A percentile compares a stretch with the other conserved stretches of the same genome.
These are phyloP conservation scores for Coemansia sp. DNA, from an alignment of 192 early-diverging fungal species.

Conservation along the genomic window DNA sequence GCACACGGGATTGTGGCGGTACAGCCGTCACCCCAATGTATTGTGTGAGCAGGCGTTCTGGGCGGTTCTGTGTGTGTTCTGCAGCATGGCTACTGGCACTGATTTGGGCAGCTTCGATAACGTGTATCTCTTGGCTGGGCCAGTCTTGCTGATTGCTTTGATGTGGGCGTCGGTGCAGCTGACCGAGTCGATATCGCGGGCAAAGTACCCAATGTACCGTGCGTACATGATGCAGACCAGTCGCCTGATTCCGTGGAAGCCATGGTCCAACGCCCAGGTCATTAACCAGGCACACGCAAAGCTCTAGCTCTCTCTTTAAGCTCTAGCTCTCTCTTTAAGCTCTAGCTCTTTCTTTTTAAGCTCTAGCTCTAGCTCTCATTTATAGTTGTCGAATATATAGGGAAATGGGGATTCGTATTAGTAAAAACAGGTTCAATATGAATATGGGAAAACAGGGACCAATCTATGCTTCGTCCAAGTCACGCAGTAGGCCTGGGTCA, in stretches of 20 bases:
- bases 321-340: not conserved
- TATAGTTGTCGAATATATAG: no score
- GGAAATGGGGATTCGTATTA: not conserved
- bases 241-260: conserved; percentile 57
- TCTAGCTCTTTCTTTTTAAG: no score
- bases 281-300: conserved; percentile 10
- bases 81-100: not conserved
- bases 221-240: conserved; percentile 64
- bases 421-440: not conserved
- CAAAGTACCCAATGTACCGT: conserved; percentile 79
- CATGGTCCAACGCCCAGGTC: conserved; percentile 22
- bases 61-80: conserved; percentile 51
- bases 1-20: conserved; percentile 70
- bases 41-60: conserved; percentile 75
- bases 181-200: conserved; percentile 62
- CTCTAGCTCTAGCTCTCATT: no score
- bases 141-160: conserved; percentile 58
- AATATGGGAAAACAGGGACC: not conserved
- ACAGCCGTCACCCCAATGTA: conserved; percentile 82
- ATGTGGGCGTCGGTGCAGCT: conserved; percentile 66
- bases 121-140: conserved; percentile 38
- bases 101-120: conserved; percentile 14
- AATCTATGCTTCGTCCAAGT: conserved; percentile 1
- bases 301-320: not conserved
- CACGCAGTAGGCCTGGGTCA: not conserved